Percentiles rank a stretch among this genome's conserved stretches.
These are phyloP conservation scores for Neurospora sp. DNA, from an alignment of 495 filamentous ascomycete genomes.

Conservation along the genomic window DNA sequence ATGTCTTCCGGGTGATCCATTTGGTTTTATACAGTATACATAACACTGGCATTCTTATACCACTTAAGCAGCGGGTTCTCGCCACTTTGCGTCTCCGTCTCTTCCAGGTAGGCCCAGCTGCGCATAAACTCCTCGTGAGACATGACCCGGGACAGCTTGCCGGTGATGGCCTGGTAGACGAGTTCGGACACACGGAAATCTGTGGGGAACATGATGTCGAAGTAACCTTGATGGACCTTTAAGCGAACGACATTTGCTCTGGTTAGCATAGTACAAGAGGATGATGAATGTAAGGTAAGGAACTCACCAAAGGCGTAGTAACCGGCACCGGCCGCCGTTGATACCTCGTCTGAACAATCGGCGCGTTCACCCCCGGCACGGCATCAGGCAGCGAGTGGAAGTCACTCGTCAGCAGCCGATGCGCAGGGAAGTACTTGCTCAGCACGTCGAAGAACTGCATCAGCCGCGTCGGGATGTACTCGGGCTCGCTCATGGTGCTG, in stretches of 20 bases:
- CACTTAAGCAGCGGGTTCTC: constrained; percentile 89
- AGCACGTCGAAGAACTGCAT: constrained; percentile 96
- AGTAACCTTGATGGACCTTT: constrained; percentile 94
- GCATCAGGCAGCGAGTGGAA: constrained; percentile 80
- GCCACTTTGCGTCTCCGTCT: constrained; percentile 76
- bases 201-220: constrained; percentile 97
- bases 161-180: constrained; percentile 84
- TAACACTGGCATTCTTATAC: constrained; percentile 89
- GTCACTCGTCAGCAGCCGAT: constrained; percentile 81
- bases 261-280: not conserved
- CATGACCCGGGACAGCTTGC: constrained; percentile 74
- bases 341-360: constrained; percentile 92
- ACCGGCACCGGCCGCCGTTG: constrained; percentile 79
- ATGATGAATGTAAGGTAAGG: not conserved
- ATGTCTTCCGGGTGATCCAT: not conserved
- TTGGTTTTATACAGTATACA: constrained; percentile 57
- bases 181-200: constrained; percentile 82
- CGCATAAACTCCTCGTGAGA: constrained; percentile 84
- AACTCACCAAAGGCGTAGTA: constrained; percentile 74
- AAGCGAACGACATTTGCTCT: not conserved
- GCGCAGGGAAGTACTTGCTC: constrained; percentile 73
- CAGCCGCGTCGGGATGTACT: constrained; percentile 88
- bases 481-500: constrained; percentile 64
- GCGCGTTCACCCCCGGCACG: constrained; percentile 73
- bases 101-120: constrained; percentile 81